Conservation (phyloP, 345 rosid species). For the Salix suchowensis region DNA sequence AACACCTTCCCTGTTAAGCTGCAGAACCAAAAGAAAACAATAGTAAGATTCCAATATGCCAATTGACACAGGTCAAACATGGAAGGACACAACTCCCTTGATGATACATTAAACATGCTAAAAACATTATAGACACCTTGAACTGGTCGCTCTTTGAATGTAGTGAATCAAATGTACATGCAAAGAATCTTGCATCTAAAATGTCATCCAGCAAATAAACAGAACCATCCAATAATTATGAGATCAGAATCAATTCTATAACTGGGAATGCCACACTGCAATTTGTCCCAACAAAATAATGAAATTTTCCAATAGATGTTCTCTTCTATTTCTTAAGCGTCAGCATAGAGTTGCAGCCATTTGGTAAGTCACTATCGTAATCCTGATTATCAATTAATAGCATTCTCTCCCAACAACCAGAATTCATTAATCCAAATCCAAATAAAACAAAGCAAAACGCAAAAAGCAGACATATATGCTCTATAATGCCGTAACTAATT, state of each 20-base stretch:
- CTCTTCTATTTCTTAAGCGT: background rate
- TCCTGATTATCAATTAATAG: background rate
- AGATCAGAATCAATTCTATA: background rate
- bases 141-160: background rate
- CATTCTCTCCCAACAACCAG: background rate
- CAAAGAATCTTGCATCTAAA: background rate
- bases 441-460: background rate
- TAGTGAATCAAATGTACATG: background rate
- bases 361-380: background rate
- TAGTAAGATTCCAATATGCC: background rate
- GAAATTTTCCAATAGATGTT: background rate
- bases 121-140: background rate
- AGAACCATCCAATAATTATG: background rate
- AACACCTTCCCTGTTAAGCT: conserved; percentile 85
- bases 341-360: background rate
- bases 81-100: background rate
- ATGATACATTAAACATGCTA: background rate
- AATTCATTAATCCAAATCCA: background rate
- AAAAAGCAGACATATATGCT: background rate
- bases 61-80: background rate
- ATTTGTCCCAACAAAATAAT: background rate
- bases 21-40: conserved; percentile 25
- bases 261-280: background rate
- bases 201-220: background rate
- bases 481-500: background rate